Base-by-base conservation (phyloP, 805 yeast species). In the Wickerhamiella occidentalis region DNA sequence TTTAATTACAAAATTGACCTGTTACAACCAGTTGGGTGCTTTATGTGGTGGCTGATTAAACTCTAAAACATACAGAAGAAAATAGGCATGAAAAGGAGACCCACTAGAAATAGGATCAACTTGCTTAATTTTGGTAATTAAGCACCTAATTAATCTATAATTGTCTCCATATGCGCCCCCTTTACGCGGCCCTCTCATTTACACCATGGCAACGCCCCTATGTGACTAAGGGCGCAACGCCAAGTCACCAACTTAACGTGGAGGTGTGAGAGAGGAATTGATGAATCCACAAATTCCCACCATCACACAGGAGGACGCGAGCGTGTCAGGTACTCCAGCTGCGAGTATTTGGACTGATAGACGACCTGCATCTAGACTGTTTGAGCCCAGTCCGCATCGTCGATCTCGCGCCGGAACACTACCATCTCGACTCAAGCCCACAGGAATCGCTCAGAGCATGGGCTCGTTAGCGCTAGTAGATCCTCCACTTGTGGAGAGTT, bases 331-430 rank as follows among this genome's bases (percentile, higher is more conserved):
- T 7, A 25, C 25, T 22, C 44, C 44, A 3, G 21, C 44, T 13
- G 29, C 45, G 35, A 40, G 41, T 21, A 50, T 50, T 30, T 50
- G 52, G 52, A 45, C 47, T n/a, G 52, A 50, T n/a, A 28, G 52
- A 30, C 47, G 50, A 22, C 53, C 54, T 15, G 49, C 52, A 30
- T 26, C 51, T 25, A 38, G 42, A 21, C 45, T 40, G 26, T 44
- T 40, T 19, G 48, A 44, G 33, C 48, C 51, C 12, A 40, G 44
- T n/a, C 43, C 49, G 47, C 67, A 77, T 56, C 69, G 76, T 13
- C 72, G 92, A 53, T 77, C 82, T 41, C 72, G 94, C 55, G 83
- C 92, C 1, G 92, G 92, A 2, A 84, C 94, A 12, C 66, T 84
- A 44, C 90, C 92, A 7, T 78, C 87, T 18, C 67, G 80, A 44